Base-by-base conservation (phyloP, 371 early-diverging fungal species). In the Mortierella sp. region DNA sequence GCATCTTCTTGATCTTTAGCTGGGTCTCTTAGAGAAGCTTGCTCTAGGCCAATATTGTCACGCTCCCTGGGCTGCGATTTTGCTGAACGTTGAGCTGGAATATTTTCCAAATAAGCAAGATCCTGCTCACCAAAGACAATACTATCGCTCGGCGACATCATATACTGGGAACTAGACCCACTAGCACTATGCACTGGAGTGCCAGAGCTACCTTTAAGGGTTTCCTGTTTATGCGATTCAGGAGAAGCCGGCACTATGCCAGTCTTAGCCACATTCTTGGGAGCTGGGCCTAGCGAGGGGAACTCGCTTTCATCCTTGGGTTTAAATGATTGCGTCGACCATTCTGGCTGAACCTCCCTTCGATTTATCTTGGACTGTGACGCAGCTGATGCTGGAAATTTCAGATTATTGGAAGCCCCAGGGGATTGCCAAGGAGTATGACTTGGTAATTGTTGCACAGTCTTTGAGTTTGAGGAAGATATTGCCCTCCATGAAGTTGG, bases 71-170 rank as follows among this genome's bases (percentile, higher is more conserved):
- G 66, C 32, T 58, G 34, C 19, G 55, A 61, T 15, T 22, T 23
- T 31, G 64, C 31, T 22, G 64, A 62, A 2, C 56, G 23, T 9
- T 23, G 62, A 12, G 29, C 31, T 23, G 64, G 59, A 4, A 55
- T 61, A 17, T 49, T 65, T 40, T 63, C 75, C 42, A 75, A 49
- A 35, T 54, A 76, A 2, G 55, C 76, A 42, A 70, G 55, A 13
- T 66, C 76, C 6, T 45, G 40, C 7, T 70, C 76, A 12, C 66
- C 76, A 63, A 76, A 66, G 7, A 76, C 60, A 3, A 76, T 43
- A 23, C 40, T 32, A n/a, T 53, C 13, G 37, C n/a, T 54, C 34
- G 61, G 10, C 28, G 53, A 57, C 32, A 17, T 22, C 37, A 53
- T 9, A 35, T 15, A 12, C 15, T 28, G 28, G 1, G 53, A 10